A percentile compares a stretch with the other conserved stretches of the same genome.
Conservation (phyloP, 192 early-diverging fungal genomes). For the Gonapodya sp. region DNA sequence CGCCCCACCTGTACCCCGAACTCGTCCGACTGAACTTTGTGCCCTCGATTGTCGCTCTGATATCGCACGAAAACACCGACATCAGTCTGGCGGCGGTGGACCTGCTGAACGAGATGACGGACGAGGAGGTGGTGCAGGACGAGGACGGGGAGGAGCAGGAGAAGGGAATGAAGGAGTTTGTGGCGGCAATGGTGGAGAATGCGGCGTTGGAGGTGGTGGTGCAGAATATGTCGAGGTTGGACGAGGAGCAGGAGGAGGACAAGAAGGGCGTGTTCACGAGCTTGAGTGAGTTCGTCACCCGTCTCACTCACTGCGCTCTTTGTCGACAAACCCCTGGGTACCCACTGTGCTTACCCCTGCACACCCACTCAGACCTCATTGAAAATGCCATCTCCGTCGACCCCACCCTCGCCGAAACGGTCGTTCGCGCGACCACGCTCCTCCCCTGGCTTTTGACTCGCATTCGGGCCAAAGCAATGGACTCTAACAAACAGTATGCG, state of each 20-base stretch:
- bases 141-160: conserved; percentile 45
- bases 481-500: conserved; percentile 79
- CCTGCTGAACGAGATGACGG: conserved; percentile 82
- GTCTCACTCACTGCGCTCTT: not conserved
- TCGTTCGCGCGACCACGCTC: conserved; percentile 54
- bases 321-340: not conserved
- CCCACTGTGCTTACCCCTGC: too few relatives aligned
- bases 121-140: conserved; percentile 67
- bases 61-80: conserved; percentile 92
- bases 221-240: conserved; percentile 65
- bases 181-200: conserved; percentile 14
- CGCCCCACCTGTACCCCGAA: conserved; percentile 65
- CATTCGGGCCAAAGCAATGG: conserved; percentile 50
- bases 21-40: conserved; percentile 61
- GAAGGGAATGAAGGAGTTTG: conserved; percentile 39
- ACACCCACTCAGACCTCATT: conserved; percentile 42
- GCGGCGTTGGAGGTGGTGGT: conserved; percentile 58
- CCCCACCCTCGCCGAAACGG: conserved; percentile 46
- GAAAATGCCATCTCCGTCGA: conserved; percentile 81
- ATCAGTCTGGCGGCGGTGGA: conserved; percentile 77
- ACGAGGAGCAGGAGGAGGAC: conserved; percentile 69
- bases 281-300: conserved; percentile 30
- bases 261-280: conserved; percentile 77
- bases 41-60: conserved; percentile 55
- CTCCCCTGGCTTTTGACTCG: conserved; percentile 67